Conservation (phyloP, 2,329 filamentous ascomycete species). For the Trematosphaeria pertusa region DNA sequence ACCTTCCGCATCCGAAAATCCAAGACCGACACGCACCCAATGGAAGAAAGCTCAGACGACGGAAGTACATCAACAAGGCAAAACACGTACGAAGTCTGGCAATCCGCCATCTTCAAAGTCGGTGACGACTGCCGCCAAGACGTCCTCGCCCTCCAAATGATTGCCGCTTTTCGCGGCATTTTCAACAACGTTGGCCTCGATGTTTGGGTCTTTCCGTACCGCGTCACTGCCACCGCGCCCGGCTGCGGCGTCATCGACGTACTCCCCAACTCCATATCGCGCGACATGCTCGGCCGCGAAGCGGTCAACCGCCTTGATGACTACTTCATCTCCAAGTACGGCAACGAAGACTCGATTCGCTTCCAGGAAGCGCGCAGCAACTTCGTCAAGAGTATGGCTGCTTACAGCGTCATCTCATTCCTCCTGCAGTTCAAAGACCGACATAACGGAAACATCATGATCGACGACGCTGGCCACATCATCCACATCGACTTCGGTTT, state of each 20-base stretch:
- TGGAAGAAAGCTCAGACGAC: conserved; percentile 41
- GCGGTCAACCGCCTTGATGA: conserved; percentile 98
- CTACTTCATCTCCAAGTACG: conserved; percentile 97
- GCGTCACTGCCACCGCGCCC: conserved; percentile 94
- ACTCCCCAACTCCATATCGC: conserved; percentile 94
- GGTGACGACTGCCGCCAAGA: conserved; percentile 98
- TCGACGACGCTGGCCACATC: conserved; percentile 95
- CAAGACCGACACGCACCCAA: conserved; percentile 51
- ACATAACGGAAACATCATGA: conserved; percentile 99
- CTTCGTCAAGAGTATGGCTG: conserved; percentile 99
- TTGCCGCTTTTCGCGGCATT: conserved; percentile 95
- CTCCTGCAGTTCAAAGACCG: conserved; percentile 98
- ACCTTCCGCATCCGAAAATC: conserved; percentile 96
- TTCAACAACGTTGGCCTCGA: conserved; percentile 95
- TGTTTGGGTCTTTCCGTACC: conserved; percentile 95
- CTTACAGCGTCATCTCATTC: conserved; percentile 96
- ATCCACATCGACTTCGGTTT: conserved; percentile 99
- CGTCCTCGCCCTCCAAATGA: conserved; percentile 95
- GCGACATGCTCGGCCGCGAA: conserved; percentile 97
- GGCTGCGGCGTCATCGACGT: conserved; percentile 99
- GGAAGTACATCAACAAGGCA: conserved; percentile 36
- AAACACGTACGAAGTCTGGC: conserved; percentile 91
- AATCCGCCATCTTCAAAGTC: conserved; percentile 99
- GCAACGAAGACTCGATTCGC: conserved; percentile 90
- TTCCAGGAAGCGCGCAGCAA: conserved; percentile 96